Percentiles rank a stretch among this genome's conserved stretches.
These are phyloP conservation scores for Apophysomyces ossiformis DNA, from an alignment of 371 early-diverging fungal genomes.

Conservation along the genomic window DNA sequence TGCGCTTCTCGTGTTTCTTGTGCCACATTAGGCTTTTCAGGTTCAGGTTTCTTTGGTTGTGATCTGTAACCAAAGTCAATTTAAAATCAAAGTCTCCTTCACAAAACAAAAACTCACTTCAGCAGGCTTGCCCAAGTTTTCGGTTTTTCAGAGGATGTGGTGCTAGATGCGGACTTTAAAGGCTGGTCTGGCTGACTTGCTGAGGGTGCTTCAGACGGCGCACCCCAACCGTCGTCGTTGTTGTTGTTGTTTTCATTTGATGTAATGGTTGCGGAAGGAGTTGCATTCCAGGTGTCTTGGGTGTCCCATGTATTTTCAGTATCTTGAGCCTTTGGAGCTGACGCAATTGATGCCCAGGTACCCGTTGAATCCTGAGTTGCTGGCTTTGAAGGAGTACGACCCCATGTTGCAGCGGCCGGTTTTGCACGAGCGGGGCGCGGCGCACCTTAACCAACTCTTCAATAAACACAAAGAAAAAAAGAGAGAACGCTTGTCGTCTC, in stretches of 20 bases:
- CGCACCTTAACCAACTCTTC: constrained; percentile 43
- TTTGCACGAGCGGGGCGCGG: constrained; percentile 32
- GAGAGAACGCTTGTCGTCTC: neutral
- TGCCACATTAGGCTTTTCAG: constrained; percentile 25
- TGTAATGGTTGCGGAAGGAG: constrained; percentile 7
- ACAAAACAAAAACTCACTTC: constrained; percentile 53
- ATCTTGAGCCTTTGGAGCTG: constrained; percentile 18
- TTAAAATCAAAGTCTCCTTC: neutral
- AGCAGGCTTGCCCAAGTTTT: constrained; percentile 77
- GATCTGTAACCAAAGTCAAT: constrained; percentile 12
- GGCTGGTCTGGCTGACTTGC: constrained; percentile 23
- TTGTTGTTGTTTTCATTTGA: constrained; percentile 2
- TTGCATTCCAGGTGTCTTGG: constrained; percentile 12
- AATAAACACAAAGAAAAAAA: neutral
- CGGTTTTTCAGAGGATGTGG: constrained; percentile 47
- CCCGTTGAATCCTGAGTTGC: constrained; percentile 24
- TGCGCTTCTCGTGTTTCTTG: constrained; percentile 20
- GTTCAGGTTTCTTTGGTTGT: constrained; percentile 52
- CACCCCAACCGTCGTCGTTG: constrained; percentile 20
- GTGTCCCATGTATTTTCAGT: constrained; percentile 8
- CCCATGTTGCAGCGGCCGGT: constrained; percentile 27
- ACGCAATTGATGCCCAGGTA: constrained; percentile 34
- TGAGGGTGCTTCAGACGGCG: constrained; percentile 17
- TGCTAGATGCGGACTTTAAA: constrained; percentile 33
- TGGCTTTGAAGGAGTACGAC: constrained; percentile 16